phyloP scores from a whole-genome alignment of 2,329 filamentous ascomycete genomes.

The Penicillium corylophilum region DNA sequence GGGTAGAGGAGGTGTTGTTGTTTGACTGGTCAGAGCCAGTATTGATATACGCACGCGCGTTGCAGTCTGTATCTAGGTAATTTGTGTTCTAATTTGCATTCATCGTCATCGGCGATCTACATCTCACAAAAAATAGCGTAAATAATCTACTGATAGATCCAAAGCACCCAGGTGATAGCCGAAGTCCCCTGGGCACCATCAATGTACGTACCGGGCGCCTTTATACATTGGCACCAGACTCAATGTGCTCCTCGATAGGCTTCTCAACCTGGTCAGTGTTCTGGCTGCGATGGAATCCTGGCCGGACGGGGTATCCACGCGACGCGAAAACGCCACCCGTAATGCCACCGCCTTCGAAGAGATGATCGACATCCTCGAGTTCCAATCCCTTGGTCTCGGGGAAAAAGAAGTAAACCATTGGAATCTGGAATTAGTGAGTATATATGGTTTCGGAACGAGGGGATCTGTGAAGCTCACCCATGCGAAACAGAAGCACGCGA shows the following conservation, averaged over 20 bases:
- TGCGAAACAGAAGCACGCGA: slow-evolving; percentile 25
- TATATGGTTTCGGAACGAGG: not conserved
- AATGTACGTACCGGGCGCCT: no score
- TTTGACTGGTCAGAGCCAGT: not conserved
- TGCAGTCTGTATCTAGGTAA: not conserved
- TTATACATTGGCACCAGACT: not conserved
- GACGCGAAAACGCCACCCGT: slow-evolving; percentile 39
- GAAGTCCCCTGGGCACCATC: not conserved
- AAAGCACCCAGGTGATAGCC: not conserved
- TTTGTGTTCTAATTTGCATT: not conserved
- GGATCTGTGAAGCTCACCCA: slow-evolving; percentile 11
- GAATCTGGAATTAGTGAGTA: slow-evolving; percentile 32
- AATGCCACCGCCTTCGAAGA: slow-evolving; percentile 41
- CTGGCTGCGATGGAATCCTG: slow-evolving; percentile 17
- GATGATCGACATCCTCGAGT: slow-evolving; percentile 61
- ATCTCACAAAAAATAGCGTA: not conserved
- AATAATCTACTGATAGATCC: not conserved
- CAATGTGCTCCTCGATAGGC: not conserved
- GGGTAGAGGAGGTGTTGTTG: not conserved
- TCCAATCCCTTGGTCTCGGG: slow-evolving; percentile 65
- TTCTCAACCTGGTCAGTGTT: slow-evolving; percentile 17
- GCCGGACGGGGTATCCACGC: slow-evolving; percentile 15
- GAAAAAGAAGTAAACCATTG: slow-evolving; percentile 63
- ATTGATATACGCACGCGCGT: not conserved
- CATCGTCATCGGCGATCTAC: not conserved